Evolutionary conservation across 2,329 filamentous ascomycete species (phyloP), one percentile per base, ranked within the genome.

Genomic region (Colletotrichum trifolii): DNA sequence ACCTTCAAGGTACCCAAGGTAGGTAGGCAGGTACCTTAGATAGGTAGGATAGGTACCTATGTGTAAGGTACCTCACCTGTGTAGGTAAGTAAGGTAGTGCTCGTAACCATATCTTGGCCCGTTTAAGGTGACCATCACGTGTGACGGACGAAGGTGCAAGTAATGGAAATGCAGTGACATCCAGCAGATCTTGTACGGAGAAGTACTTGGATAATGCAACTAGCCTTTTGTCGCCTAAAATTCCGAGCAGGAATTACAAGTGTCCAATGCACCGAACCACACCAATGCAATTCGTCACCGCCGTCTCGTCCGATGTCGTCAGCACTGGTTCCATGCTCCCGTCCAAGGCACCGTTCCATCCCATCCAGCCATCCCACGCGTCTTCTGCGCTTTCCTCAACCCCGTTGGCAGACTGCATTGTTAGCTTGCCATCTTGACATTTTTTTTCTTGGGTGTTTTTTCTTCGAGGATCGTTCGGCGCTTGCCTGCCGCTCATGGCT

Each of bases 291-390:
- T 53, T 59, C 33, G 47, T 48, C 62, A 48, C 58, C 52, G 52
- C 58, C 52, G 58, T 48, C 52, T 60, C 58, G 47, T 65, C 63
- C 47, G 17, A 65, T 62, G 58, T 65, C 57, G 57, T 52, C 58
- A 56, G 57, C 57, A 52, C 38, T 47, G 46, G 25, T 5, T 25
- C 25, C 25, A 25, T 25, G 25, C 25, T 25, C 25, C 25, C 25
- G 25, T 25, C 25, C 25, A 25, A 5, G 25, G 25, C 25, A 25
- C 25, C 25, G 25, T 25, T 25, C 25, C 54, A 61, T 50, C 50
- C 35, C 52, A 45, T 61, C 57, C 48, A 45, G 17, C 35, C 54
- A 57, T 40, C 43, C 54, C 54, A 25, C 25, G 25, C 25, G 6
- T 53, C 54, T 45, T 17, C 54, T 46, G 15, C 43, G 25, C 43